Percentiles rank a stretch among this genome's conserved stretches.
These are phyloP conservation scores for Parafenestella ontariensis DNA, from an alignment of 2,329 filamentous ascomycete species.

Conservation along the genomic window DNA sequence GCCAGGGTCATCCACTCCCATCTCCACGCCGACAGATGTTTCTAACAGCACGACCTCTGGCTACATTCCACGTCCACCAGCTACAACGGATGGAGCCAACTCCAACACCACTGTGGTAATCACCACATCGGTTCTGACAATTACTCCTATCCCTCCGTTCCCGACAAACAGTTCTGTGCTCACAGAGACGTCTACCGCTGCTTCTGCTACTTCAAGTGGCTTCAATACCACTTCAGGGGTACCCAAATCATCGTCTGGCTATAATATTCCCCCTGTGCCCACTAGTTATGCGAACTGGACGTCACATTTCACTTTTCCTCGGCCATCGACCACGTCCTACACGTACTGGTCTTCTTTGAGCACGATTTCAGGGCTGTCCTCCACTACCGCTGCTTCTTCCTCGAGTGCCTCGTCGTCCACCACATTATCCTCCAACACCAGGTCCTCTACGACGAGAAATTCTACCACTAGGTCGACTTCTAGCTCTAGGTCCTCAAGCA, in stretches of 20 bases:
- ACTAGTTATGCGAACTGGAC: not conserved
- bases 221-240: not conserved
- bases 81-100: not conserved
- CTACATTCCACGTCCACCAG: not conserved
- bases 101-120: conserved; percentile 2
- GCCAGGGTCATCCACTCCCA: not conserved
- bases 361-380: not conserved
- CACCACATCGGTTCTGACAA: conserved; percentile 2
- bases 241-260: not conserved
- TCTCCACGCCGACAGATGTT: conserved; percentile 1
- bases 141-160: conserved; percentile 1
- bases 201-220: not conserved
- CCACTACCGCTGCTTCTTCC: not conserved
- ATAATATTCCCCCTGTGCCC: not conserved
- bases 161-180: conserved; percentile 4
- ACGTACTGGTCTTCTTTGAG: not conserved
- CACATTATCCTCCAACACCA: not conserved
- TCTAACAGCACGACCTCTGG: not conserved
- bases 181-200: not conserved
- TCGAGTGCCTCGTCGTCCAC: not conserved
- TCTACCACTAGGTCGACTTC: not conserved
- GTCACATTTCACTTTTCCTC: not conserved
- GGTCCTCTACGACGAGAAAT: not conserved
- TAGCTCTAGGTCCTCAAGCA: not conserved
- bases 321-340: not conserved